phyloP scores from a whole-genome alignment of 345 rosid species.

The Eucalyptus polybractea region DNA sequence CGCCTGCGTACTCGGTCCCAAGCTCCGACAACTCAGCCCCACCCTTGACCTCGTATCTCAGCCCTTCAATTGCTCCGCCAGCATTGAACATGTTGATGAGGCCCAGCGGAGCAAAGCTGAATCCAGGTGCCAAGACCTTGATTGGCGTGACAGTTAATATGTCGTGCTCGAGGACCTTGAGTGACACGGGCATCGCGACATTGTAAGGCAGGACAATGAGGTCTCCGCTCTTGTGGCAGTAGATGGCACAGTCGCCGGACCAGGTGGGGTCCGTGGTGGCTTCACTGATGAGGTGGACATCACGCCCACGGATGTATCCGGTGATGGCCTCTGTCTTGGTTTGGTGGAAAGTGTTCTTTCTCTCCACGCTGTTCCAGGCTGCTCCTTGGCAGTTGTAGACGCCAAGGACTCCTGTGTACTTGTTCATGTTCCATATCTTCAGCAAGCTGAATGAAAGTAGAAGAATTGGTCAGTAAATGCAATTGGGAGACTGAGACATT shows the following conservation, averaged over 20 bases:
- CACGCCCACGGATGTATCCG: conserved; percentile 46
- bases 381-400: conserved; percentile 98
- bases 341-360: conserved; percentile 69
- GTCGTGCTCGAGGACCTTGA: conserved; percentile 60
- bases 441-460: conserved; percentile 38
- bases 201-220: conserved; percentile 44
- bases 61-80: conserved; percentile 73
- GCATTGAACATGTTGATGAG: conserved; percentile 76
- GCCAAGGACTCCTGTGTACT: conserved; percentile 81
- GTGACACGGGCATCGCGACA: conserved; percentile 61
- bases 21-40: conserved; percentile 1
- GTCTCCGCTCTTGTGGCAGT: conserved; percentile 38
- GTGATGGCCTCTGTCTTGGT: conserved; percentile 38
- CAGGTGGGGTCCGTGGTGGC: conserved; percentile 55
- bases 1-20: not conserved
- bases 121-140: conserved; percentile 30
- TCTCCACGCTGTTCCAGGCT: conserved; percentile 65
- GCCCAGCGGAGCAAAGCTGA: conserved; percentile 71
- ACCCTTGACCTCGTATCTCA: conserved; percentile 30
- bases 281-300: conserved; percentile 68
- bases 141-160: conserved; percentile 57
- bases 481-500: not conserved
- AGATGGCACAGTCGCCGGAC: conserved; percentile 57
- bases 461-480: not conserved
- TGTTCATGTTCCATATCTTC: conserved; percentile 99